Base-by-base conservation (phyloP, 495 filamentous ascomycete genomes). In the Neurospora sp. region DNA sequence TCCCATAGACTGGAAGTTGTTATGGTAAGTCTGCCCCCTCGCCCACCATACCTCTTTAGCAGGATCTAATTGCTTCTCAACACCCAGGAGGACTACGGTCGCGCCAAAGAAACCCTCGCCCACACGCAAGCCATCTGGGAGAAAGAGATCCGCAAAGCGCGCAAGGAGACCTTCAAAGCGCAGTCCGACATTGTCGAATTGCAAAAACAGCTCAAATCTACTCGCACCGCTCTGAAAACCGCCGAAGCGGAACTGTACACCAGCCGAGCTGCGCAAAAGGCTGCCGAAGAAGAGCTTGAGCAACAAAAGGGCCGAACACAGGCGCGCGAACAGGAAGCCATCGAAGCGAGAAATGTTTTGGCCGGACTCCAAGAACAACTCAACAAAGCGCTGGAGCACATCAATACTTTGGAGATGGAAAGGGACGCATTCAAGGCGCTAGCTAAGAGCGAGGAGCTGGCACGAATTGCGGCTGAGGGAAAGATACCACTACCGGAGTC, bases 101-200 rank as follows among this genome's bases (percentile, higher is more conserved):
- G 88, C 28, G 84, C 87, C 19, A 94, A 95, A 83, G 92, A 95
- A 78, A 90, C 90, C 17, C 88, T 93, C 76, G 88, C 86, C 19
- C 90, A 93, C 78, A 90, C 92, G 72, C 86, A 91, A 79, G 79
- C 88, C 31, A 81, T 94, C 36, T 95, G 92, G 84, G 93, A 96
- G 81, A 96, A 96, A 77, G 93, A 96, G 79, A 90, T 95, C 42
- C 84, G 92, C 66, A 89, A 91, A 69, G 88, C 91, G n/a, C 85
- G 92, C 39, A 96, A 95, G 80, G 93, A 96, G 76, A 90, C 91
- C 0, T 96, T 93, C 84, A 95, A 93, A 70, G 88, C 91, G 5
- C 92, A 93, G 15, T 94, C 92, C 17, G 83, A 85, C 3, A 78
- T 93, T 17, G 90, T 96, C 28, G 93, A 96, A 77, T 76, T 90